Evolutionary conservation across 2,329 filamentous ascomycete genomes (phyloP).

Genomic region (Neonectria faginata): DNA sequence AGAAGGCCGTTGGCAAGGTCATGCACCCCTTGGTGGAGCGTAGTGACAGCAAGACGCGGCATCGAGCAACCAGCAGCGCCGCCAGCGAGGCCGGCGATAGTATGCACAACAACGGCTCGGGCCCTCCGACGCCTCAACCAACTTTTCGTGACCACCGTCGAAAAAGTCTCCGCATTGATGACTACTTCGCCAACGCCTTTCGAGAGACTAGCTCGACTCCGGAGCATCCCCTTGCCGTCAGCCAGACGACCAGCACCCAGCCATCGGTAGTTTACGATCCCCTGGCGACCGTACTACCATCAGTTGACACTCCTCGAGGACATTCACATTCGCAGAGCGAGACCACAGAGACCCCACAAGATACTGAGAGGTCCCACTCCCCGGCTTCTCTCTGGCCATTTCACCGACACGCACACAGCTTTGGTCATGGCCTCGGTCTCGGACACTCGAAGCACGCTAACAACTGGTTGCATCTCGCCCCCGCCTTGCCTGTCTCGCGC

Average conservation of each 20-base stretch:
- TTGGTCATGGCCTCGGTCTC: slow-evolving; percentile 54
- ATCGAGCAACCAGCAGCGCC: slow-evolving; percentile 70
- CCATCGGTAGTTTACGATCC: slow-evolving; percentile 53
- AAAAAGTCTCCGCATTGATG: slow-evolving; percentile 64
- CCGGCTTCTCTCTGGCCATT: slow-evolving; percentile 45
- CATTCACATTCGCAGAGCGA: slow-evolving; percentile 45
- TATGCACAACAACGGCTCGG: slow-evolving; percentile 51
- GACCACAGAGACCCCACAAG: slow-evolving; percentile 37
- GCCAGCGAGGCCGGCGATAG: slow-evolving; percentile 73
- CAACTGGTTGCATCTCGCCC: slow-evolving; percentile 55
- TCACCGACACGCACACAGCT: slow-evolving; percentile 55
- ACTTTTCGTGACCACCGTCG: slow-evolving; percentile 62
- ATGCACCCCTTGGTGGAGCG: slow-evolving; percentile 71
- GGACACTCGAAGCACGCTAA: slow-evolving; percentile 14
- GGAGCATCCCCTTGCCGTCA: slow-evolving; percentile 43
- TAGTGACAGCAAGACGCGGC: slow-evolving; percentile 65
- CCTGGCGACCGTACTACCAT: slow-evolving; percentile 53
- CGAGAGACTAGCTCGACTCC: slow-evolving; percentile 48
- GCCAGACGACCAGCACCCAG: slow-evolving; percentile 40
- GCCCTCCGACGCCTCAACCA: slow-evolving; percentile 63
- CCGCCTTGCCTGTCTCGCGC: slow-evolving; percentile 42
- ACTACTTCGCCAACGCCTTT: slow-evolving; percentile 62
- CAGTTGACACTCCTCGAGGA: slow-evolving; percentile 43
- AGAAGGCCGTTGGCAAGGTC: slow-evolving; percentile 73
- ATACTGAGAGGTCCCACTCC: slow-evolving; percentile 44